Evolutionary conservation across 768 basidiomycete genomes (phyloP).

Genomic region (Tylopilus vinaceipallidus): DNA sequence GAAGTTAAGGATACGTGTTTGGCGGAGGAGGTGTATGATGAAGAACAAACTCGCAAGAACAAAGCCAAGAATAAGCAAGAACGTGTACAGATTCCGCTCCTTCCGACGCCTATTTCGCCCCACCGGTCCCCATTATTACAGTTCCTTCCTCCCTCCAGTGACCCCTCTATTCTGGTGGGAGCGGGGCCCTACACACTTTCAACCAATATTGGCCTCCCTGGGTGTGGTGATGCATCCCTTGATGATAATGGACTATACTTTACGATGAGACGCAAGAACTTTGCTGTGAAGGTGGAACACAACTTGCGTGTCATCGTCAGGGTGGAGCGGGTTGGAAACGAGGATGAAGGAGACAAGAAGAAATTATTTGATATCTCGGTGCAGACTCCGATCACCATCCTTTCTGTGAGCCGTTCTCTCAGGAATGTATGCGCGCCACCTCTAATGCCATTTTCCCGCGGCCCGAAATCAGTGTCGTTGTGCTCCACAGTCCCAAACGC

Average conservation of each 20-base stretch:
- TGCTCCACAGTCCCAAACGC: conserved; percentile 71
- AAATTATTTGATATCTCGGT: conserved; percentile 88
- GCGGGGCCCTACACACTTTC: conserved; percentile 28
- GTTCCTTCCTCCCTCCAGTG: conserved; percentile 11
- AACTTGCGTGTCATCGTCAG: conserved; percentile 77
- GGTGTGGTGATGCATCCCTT: conserved; percentile 5
- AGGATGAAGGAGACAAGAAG: conserved; percentile 62
- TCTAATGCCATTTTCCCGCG: neutral
- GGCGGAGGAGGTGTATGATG: conserved; percentile 12
- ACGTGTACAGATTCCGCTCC: conserved; percentile 16
- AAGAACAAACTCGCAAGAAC: conserved; percentile 7
- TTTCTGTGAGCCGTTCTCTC: conserved; percentile 61
- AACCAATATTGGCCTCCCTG: conserved; percentile 14
- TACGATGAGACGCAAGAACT: conserved; percentile 65
- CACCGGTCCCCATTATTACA: conserved; percentile 28
- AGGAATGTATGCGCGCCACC: neutral
- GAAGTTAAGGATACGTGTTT: conserved; percentile 19
- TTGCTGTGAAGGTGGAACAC: conserved; percentile 75
- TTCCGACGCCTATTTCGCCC: conserved; percentile 30
- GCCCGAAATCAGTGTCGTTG: conserved; percentile 64
- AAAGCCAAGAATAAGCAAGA: conserved; percentile 12
- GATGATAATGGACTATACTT: conserved; percentile 52
- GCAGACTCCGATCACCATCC: conserved; percentile 82
- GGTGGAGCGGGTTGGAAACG: conserved; percentile 71
- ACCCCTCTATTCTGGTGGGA: conserved; percentile 24